Conservation (phyloP, 2,329 filamentous ascomycete species). For the Chaetothyriales sp. region DNA sequence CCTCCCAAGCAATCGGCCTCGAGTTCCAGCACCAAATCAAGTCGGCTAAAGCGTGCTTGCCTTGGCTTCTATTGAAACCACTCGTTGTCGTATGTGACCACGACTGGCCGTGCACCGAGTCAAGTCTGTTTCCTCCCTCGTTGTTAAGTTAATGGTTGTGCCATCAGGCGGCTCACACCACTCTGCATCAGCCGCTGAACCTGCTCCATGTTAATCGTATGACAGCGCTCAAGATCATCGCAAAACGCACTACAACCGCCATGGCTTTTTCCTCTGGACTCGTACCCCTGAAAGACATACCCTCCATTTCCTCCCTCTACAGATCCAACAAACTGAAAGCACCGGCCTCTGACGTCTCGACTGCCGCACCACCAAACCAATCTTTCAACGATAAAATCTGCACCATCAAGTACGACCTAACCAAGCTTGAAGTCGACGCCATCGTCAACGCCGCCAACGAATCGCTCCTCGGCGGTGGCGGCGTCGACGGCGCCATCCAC, state of each 20-base stretch:
- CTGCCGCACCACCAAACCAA: constrained; percentile 30
- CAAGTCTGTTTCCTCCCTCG: no score
- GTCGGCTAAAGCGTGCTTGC: no score
- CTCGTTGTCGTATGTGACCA: no score
- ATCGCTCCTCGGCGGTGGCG: constrained; percentile 70
- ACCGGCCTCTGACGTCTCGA: constrained; percentile 12
- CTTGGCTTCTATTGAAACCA: no score
- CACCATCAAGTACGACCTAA: constrained; percentile 67
- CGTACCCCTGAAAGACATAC: constrained; percentile 24
- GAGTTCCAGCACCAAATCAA: no score
- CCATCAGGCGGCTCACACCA: background rate
- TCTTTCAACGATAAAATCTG: constrained; percentile 57
- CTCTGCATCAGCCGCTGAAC: background rate
- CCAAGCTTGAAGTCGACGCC: constrained; percentile 59
- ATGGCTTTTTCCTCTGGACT: background rate
- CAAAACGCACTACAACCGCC: background rate
- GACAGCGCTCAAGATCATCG: background rate
- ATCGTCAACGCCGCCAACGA: constrained; percentile 90
- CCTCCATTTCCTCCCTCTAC: constrained; percentile 48
- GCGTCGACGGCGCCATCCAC: constrained; percentile 82
- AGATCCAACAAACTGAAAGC: constrained; percentile 37
- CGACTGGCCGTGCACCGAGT: no score
- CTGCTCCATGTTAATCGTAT: background rate
- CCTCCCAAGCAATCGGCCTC: no score
- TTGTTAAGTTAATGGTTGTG: no score